A percentile compares a stretch with the other conserved stretches of the same genome.
phyloP scores from a whole-genome alignment of 2,329 filamentous ascomycete species.

The Penicillium psychrosexuale region DNA sequence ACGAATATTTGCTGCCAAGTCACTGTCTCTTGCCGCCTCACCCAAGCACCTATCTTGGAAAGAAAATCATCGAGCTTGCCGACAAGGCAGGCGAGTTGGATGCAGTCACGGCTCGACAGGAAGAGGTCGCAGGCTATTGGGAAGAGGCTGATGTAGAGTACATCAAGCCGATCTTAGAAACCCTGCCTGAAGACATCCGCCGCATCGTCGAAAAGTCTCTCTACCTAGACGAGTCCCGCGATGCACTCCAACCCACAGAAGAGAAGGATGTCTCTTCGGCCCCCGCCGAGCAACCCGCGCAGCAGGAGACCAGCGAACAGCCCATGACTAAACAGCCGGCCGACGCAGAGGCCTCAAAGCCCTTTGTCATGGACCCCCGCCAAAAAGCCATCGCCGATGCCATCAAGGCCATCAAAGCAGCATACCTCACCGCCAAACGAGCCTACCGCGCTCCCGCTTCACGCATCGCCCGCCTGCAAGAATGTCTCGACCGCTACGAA shows the following conservation, averaged over 20 bases:
- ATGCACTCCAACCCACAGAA: slow-evolving; percentile 24
- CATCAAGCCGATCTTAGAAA: slow-evolving; percentile 65
- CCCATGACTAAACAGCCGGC: slow-evolving; percentile 3
- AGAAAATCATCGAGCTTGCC: slow-evolving; percentile 74
- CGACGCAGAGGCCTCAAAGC: slow-evolving; percentile 8
- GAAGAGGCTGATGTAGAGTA: slow-evolving; percentile 73
- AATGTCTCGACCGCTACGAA: slow-evolving; percentile 68
- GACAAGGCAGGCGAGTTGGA: slow-evolving; percentile 70
- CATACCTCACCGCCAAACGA: slow-evolving; percentile 78
- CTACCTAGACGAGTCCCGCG: slow-evolving; percentile 33
- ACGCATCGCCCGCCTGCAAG: slow-evolving; percentile 72
- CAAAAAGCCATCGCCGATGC: slow-evolving; percentile 58
- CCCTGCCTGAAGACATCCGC: slow-evolving; percentile 42
- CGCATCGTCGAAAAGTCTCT: slow-evolving; percentile 42
- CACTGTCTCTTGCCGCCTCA: slow-evolving; percentile 92
- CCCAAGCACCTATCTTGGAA: slow-evolving; percentile 79
- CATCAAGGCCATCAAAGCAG: slow-evolving; percentile 71
- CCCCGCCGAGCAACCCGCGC: background rate
- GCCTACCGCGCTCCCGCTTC: slow-evolving; percentile 73
- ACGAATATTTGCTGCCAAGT: slow-evolving; percentile 94
- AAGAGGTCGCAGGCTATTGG: slow-evolving; percentile 81
- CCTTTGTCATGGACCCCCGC: slow-evolving; percentile 26
- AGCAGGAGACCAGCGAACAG: slow-evolving; percentile 12
- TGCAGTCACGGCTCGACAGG: slow-evolving; percentile 65
- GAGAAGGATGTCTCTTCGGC: slow-evolving; percentile 14